Base-by-base conservation (phyloP, 306 rosid species). In the Trichosanthes truncata region DNA sequence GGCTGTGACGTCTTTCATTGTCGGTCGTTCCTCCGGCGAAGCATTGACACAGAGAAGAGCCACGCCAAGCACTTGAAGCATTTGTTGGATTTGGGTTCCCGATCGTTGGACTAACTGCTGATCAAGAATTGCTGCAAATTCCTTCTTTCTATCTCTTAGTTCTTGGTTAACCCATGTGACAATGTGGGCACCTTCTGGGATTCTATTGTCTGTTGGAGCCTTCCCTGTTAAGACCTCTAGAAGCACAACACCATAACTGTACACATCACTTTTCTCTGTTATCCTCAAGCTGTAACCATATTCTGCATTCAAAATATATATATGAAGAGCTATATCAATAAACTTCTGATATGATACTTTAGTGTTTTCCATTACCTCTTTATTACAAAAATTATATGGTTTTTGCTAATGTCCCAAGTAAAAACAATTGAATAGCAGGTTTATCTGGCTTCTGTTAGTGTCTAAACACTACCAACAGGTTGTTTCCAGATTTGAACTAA, bases 261-360 rank as follows among this genome's bases (percentile, higher is more conserved):
- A 94, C 80, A 94, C 98, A 82, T 94, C 98, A 77, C 98, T 92
- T 80, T 92, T 94, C 83, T 87, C 97, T 67, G 98, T 94, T 92
- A 94, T 92, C 88, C 92, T 89, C 84, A 88, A 83, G 83, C 96
- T 94, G 89, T 94, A 94, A 81, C 97, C 98, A 83, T 92, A 92
- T 79, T 94, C 98, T 94, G 97, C 89, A 90, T 38, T 68, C 20
- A 68, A 68, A 25, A n/a, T 20, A 14, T n/a, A 68, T 40, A 5
- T n/a, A 35, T 10, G 10, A 68, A 41, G 35, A n/a, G 10, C 12
- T 40, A 4, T 68, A 68, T 68, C 25, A 65, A 63, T 33, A 66
- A 66, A 3, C 26, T 66, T 66, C 17, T 18, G 26, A 23, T 18
- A 38, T 38, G 20, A 14, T 18, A 66, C 49, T 36, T 4, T 59